phyloP scores from a whole-genome alignment of 2,329 filamentous ascomycete species.

The Tolypocladium amazonense region DNA sequence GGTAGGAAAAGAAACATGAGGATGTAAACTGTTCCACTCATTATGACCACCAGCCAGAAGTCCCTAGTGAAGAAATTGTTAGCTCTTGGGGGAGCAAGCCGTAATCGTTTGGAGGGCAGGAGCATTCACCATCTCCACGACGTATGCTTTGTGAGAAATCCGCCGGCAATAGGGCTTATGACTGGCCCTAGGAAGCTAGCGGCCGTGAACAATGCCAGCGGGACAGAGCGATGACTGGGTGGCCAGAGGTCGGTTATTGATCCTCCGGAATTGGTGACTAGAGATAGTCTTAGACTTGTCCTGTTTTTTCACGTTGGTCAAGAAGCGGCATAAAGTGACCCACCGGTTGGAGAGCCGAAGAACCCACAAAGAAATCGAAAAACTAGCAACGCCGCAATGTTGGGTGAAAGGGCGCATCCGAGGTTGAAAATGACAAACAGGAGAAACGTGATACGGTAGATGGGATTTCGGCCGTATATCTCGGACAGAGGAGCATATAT shows the following conservation, averaged over 20 bases:
- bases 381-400: not conserved
- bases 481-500: not conserved
- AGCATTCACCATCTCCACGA: not conserved
- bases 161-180: not conserved
- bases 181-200: not conserved
- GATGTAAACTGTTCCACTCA: not conserved
- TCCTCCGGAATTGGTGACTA: not conserved
- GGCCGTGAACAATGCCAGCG: not conserved
- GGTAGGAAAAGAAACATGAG: not conserved
- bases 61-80: not conserved
- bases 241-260: not conserved
- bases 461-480: not conserved
- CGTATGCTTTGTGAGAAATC: not conserved
- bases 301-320: not conserved
- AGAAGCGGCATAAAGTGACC: not conserved
- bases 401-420: not conserved
- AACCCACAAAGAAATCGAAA: not conserved
- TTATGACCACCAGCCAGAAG: not conserved
- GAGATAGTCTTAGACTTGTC: not conserved
- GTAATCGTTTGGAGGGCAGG: not conserved
- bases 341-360: not conserved
- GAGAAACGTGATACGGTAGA: not conserved
- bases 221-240: not conserved
- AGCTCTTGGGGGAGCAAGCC: not conserved
- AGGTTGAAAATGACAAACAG: not conserved